These are phyloP conservation scores for Mortierella hygrophila DNA, from an alignment of 192 early-diverging fungal genomes.

Conservation along the genomic window DNA sequence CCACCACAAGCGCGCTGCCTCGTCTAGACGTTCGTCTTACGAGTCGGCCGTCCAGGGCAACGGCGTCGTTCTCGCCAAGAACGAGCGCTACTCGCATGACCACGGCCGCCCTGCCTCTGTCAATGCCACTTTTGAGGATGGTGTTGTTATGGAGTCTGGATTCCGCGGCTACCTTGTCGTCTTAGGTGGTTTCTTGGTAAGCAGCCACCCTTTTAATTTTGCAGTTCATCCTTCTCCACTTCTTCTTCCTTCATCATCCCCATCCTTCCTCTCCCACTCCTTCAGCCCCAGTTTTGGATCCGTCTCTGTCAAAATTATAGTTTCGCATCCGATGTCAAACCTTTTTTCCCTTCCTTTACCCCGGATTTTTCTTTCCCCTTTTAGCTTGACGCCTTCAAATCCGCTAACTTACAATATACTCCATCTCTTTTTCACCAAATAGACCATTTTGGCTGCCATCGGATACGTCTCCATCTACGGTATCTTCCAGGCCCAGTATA, in stretches of 20 bases:
- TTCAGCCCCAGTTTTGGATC: not conserved
- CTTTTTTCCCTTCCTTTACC: not conserved
- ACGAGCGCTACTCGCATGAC: slow-evolving; percentile 45
- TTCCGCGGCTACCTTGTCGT: slow-evolving; percentile 50
- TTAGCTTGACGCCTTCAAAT: not conserved
- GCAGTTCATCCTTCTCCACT: not conserved
- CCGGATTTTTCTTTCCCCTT: slow-evolving; percentile 18
- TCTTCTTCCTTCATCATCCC: not conserved
- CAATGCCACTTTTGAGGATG: slow-evolving; percentile 49
- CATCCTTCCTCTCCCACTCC: not conserved
- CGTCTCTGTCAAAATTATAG: not conserved
- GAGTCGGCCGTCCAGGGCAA: slow-evolving; percentile 49
- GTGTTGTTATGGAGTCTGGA: slow-evolving; percentile 52
- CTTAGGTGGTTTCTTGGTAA: slow-evolving; percentile 55
- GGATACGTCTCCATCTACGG: slow-evolving; percentile 52
- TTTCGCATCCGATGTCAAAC: not conserved
- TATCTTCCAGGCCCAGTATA: slow-evolving; percentile 46
- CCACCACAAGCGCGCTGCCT: slow-evolving; percentile 33
- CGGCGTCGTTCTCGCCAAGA: slow-evolving; percentile 52
- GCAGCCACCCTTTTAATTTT: not conserved
- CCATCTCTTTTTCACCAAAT: not conserved
- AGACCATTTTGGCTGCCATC: slow-evolving; percentile 53
- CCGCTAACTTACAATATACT: not conserved
- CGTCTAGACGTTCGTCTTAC: slow-evolving; percentile 43
- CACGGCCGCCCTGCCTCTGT: slow-evolving; percentile 40